Percentiles rank a stretch among this genome's conserved stretches.
Conservation (phyloP, 352 stramenopile species). For the Phytophthora pluvialis region DNA sequence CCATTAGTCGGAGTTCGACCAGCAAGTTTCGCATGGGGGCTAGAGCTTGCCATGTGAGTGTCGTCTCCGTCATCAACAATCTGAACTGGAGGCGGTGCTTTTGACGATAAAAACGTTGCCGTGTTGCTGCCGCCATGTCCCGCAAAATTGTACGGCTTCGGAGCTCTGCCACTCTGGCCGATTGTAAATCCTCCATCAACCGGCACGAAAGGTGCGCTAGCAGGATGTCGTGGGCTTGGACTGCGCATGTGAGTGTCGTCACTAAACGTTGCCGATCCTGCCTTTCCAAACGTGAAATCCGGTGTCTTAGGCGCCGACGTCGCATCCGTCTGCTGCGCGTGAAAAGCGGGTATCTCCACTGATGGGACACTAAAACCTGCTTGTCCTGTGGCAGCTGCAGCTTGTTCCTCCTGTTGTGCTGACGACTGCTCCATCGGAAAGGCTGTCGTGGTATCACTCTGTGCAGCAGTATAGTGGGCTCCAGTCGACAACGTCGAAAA, state of each 20-base stretch:
- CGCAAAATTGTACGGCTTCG: constrained; percentile 34
- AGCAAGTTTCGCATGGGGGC: constrained; percentile 1
- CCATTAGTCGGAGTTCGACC: constrained; percentile 5
- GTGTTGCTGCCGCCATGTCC: neutral
- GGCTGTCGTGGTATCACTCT: neutral
- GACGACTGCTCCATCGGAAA: neutral
- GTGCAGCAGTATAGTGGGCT: constrained; percentile 2
- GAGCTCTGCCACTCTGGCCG: constrained; percentile 15
- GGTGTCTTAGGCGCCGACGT: constrained; percentile 1
- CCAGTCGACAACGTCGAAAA: constrained; percentile 18
- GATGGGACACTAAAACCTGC: neutral
- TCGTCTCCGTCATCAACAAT: constrained; percentile 9
- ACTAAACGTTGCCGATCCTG: constrained; percentile 1
- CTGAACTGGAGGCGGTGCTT: neutral
- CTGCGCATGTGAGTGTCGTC: constrained; percentile 29
- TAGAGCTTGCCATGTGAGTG: constrained; percentile 25
- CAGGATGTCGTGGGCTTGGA: constrained; percentile 12
- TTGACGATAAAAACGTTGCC: too few relatives aligned
- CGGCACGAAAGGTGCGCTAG: constrained; percentile 3
- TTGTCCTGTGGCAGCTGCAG: neutral
- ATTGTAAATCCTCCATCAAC: constrained; percentile 28
- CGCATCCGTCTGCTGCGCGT: neutral
- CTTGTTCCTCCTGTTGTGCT: neutral
- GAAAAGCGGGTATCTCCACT: constrained; percentile 18
- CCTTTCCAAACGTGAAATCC: constrained; percentile 35